These are phyloP conservation scores for Gelatoporia subvermispora DNA, from an alignment of 768 basidiomycete species.

Conservation along the genomic window DNA sequence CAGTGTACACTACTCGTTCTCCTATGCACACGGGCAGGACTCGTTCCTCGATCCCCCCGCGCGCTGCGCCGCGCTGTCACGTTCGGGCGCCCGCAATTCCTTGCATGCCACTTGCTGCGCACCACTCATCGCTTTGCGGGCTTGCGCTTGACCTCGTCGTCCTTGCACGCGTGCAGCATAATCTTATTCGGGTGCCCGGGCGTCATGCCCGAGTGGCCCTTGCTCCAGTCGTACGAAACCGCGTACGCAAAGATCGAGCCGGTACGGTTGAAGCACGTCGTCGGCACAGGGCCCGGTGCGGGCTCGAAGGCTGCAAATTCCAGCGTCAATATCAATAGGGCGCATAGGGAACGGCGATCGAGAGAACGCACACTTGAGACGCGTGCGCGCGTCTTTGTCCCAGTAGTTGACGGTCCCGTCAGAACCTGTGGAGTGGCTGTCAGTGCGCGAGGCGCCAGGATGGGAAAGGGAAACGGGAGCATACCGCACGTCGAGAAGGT, in stretches of 20 bases:
- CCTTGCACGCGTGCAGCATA: slow-evolving; percentile 81
- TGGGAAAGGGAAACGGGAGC: not conserved
- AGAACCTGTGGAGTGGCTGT: slow-evolving; percentile 40
- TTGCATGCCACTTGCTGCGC: not conserved
- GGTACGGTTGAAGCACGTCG: slow-evolving; percentile 81
- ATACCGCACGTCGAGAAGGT: slow-evolving; percentile 42
- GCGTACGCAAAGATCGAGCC: slow-evolving; percentile 91
- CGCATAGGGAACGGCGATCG: not conserved
- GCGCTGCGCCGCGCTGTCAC: too few species aligned
- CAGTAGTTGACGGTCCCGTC: slow-evolving; percentile 91
- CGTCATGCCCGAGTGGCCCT: slow-evolving; percentile 84
- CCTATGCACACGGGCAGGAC: too few species aligned
- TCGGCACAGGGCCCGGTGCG: slow-evolving; percentile 69
- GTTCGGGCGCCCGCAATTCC: not conserved
- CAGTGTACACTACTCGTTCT: too few species aligned
- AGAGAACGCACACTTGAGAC: slow-evolving; percentile 72
- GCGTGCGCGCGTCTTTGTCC: slow-evolving; percentile 90
- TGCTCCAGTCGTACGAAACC: slow-evolving; percentile 91
- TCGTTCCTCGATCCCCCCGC: too few species aligned
- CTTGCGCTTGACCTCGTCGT: slow-evolving; percentile 79
- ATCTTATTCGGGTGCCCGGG: slow-evolving; percentile 69
- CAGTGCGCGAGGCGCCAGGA: not conserved
- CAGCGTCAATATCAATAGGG: slow-evolving; percentile 1
- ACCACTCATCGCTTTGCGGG: slow-evolving; percentile 29
- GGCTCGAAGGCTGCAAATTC: slow-evolving; percentile 59